Percentiles rank a stretch among this genome's conserved stretches.
Conservation (phyloP, 108 stramenopile species). For the Skeletonema menzelii region DNA sequence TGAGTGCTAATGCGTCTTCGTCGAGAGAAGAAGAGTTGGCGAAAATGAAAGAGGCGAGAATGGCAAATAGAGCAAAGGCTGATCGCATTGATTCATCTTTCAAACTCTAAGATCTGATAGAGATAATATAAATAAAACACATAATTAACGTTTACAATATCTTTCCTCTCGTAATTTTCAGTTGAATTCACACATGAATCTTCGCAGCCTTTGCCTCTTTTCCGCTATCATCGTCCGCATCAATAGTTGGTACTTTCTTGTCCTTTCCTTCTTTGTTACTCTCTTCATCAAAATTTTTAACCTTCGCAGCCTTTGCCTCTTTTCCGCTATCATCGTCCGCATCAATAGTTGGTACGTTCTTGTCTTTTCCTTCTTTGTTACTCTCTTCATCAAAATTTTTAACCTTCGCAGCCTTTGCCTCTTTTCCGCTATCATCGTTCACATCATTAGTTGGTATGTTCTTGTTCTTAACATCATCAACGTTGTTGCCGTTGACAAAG, state of each 20-base stretch:
- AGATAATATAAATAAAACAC: neutral
- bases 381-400: too few relatives aligned
- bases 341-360: neutral
- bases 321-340: neutral
- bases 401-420: neutral
- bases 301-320: neutral
- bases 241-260: neutral
- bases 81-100: constrained; percentile 15
- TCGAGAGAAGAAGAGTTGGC: constrained; percentile 67
- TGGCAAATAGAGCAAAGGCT: constrained; percentile 51
- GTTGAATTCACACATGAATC: neutral
- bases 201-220: neutral
- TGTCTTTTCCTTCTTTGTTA: too few relatives aligned
- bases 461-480: neutral
- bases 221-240: neutral
- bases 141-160: neutral
- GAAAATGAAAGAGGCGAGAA: constrained; percentile 65
- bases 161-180: neutral
- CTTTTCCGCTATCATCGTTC: neutral
- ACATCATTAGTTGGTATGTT: neutral
- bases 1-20: constrained; percentile 52
- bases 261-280: neutral
- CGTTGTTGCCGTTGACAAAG: neutral
- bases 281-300: neutral
- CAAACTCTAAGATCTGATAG: neutral